Conservation (phyloP, 176 grass and related monocot species). For the Eragrostis curvula region DNA sequence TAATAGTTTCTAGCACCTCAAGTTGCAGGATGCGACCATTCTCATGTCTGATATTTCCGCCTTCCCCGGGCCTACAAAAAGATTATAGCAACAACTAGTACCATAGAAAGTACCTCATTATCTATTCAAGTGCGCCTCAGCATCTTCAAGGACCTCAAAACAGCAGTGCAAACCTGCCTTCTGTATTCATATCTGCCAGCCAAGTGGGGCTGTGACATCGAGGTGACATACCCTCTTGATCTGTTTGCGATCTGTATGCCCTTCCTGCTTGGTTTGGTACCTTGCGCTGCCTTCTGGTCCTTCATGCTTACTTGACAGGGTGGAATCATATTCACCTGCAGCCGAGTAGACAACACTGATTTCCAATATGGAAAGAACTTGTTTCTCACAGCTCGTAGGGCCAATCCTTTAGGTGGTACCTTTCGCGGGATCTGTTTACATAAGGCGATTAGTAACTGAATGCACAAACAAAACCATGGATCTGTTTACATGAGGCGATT, state of each 20-base stretch:
- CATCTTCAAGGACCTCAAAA: neutral
- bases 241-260: neutral
- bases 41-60: too few species aligned
- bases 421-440: neutral
- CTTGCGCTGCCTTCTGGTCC: neutral
- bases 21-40: too few species aligned
- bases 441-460: neutral
- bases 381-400: neutral
- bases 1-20: too few species aligned
- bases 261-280: neutral
- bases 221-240: neutral
- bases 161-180: slow-evolving; percentile 17
- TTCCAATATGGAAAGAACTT: slow-evolving; percentile 17
- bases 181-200: neutral
- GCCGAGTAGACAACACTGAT: slow-evolving; percentile 2
- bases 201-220: neutral
- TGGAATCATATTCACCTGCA: neutral
- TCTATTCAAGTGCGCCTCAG: neutral
- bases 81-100: too few species aligned
- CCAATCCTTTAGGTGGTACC: neutral
- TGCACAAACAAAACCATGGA: too few species aligned
- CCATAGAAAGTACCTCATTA: too few species aligned
- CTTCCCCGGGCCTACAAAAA: too few species aligned
- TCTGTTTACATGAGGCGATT: too few species aligned
- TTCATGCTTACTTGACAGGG: too few species aligned